Evolutionary conservation across 257 asterid species (phyloP).

Genomic region (Nicotiana attenuata): DNA sequence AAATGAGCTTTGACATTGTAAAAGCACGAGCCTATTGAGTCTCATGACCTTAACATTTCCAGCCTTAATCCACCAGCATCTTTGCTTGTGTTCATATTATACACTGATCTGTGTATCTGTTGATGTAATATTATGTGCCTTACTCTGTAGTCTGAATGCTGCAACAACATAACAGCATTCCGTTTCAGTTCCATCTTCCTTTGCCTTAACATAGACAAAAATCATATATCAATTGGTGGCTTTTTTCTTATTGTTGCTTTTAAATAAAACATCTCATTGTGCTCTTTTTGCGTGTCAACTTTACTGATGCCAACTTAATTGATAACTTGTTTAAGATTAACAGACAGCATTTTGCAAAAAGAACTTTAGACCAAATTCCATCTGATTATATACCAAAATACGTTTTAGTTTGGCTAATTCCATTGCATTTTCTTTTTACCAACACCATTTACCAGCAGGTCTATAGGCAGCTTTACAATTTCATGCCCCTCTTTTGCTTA

Average conservation of each 20-base stretch:
- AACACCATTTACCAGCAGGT: neutral
- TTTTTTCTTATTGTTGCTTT: neutral
- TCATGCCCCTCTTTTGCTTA: no score
- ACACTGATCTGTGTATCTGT: neutral
- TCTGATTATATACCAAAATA: neutral
- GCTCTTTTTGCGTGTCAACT: neutral
- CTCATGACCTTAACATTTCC: constrained; percentile 9
- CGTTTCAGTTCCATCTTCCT: neutral
- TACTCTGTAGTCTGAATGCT: neutral
- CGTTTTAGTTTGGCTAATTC: neutral
- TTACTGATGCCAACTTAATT: neutral
- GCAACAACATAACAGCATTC: neutral
- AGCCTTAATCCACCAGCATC: neutral
- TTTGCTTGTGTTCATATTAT: neutral
- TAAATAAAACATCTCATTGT: neutral
- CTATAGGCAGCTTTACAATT: no score
- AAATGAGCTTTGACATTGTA: constrained; percentile 78
- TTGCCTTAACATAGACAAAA: neutral
- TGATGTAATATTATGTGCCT: neutral
- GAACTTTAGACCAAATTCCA: neutral
- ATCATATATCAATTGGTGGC: neutral
- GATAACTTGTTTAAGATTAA: neutral
- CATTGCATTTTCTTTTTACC: neutral
- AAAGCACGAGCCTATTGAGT: constrained; percentile 54
- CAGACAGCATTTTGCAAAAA: neutral